Evolutionary conservation across 2,329 filamentous ascomycete species (phyloP).

Genomic region (Pseudogymnoascus sp.): DNA sequence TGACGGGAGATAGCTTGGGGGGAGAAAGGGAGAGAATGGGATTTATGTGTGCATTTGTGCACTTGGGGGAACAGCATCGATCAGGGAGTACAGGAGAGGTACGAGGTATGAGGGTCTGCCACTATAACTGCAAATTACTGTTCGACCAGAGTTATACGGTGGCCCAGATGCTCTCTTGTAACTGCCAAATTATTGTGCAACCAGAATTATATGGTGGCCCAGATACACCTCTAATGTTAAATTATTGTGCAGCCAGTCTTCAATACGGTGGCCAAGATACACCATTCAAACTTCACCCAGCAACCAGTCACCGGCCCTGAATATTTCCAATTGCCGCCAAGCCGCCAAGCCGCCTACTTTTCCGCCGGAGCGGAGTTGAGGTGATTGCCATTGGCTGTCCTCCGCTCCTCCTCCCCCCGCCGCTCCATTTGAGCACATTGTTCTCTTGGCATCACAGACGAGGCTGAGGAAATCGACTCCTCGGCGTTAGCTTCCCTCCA

Average conservation of each 20-base stretch:
- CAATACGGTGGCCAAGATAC: not conserved
- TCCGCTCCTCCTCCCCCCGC: not conserved
- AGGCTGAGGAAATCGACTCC: not conserved
- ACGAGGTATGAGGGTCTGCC: not conserved
- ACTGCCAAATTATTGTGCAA: too few relatives aligned
- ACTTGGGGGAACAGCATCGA: not conserved
- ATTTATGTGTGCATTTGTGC: too few relatives aligned
- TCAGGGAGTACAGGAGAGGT: not conserved
- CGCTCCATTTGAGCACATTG: slow-evolving; percentile 8
- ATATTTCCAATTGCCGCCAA: not conserved
- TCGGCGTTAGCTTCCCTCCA: not conserved
- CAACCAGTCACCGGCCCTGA: too few relatives aligned
- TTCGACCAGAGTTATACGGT: not conserved
- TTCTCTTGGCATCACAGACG: not conserved
- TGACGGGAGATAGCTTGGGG: not conserved
- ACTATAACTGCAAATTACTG: not conserved
- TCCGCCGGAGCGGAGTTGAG: not conserved
- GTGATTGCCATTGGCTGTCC: not conserved
- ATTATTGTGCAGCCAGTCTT: not conserved
- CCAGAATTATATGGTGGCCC: too few relatives aligned
- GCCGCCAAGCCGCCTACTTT: not conserved
- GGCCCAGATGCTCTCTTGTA: not conserved
- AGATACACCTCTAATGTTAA: not conserved
- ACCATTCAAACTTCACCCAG: not conserved
- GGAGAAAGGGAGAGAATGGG: too few relatives aligned